Evolutionary conservation across 2,329 filamentous ascomycete species (phyloP).

Genomic region (Sporothrix curviconia): DNA sequence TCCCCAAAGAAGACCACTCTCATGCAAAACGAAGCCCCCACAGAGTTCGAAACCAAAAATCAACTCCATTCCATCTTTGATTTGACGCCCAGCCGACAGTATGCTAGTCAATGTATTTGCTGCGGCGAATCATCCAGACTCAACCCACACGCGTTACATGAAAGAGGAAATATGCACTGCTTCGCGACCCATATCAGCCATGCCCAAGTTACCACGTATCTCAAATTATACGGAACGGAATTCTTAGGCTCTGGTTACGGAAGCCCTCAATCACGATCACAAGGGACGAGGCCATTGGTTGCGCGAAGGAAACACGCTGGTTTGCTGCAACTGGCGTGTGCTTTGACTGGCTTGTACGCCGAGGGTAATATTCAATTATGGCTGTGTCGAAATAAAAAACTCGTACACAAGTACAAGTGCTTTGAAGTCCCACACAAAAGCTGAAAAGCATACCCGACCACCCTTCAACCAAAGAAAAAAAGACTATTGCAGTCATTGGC

Average conservation of each 20-base stretch:
- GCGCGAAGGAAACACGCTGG: constrained; percentile 79
- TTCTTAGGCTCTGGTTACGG: constrained; percentile 80
- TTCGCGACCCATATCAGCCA: constrained; percentile 79
- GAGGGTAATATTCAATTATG: constrained; percentile 95
- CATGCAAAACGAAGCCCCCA: constrained; percentile 20
- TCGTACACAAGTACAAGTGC: constrained; percentile 29
- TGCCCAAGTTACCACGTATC: constrained; percentile 85
- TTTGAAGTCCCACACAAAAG: not conserved
- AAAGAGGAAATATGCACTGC: constrained; percentile 72
- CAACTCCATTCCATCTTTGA: constrained; percentile 76
- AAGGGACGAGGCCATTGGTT: constrained; percentile 80
- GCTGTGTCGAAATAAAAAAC: constrained; percentile 58
- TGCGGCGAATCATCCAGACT: constrained; percentile 82
- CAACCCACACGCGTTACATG: constrained; percentile 81
- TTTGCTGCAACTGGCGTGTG: constrained; percentile 83
- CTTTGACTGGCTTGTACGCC: constrained; percentile 84
- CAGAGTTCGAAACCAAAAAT: constrained; percentile 65
- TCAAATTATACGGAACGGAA: constrained; percentile 95
- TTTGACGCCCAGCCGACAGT: constrained; percentile 65
- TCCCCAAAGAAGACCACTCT: not conserved
- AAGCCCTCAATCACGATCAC: constrained; percentile 80
- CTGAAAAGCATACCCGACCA: not conserved
- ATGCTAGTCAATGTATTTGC: constrained; percentile 91
- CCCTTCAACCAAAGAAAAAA: constrained; percentile 37
- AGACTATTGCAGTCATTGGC: constrained; percentile 78